Evolutionary conservation across 345 rosid genomes (phyloP).

Genomic region (Combretum micranthum): DNA sequence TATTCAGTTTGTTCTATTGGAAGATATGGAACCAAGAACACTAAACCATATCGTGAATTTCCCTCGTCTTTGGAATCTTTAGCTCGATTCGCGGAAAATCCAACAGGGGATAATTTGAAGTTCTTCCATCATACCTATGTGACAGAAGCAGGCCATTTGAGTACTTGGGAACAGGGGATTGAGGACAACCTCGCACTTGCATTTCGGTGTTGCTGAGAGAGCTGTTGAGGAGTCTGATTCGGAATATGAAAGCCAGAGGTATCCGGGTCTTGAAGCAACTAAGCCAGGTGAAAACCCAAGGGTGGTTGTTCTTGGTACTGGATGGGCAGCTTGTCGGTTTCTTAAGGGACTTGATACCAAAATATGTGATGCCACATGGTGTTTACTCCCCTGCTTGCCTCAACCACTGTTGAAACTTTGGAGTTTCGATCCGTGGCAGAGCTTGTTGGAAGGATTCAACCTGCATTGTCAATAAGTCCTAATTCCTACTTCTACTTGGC

Average conservation of each 20-base stretch:
- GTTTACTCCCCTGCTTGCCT: constrained; percentile 72
- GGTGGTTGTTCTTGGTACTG: constrained; percentile 68
- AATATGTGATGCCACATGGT: constrained; percentile 71
- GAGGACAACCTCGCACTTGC: constrained; percentile 29
- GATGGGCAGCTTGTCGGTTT: constrained; percentile 81
- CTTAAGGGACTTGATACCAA: constrained; percentile 55
- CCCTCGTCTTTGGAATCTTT: constrained; percentile 2
- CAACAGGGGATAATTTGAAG: constrained; percentile 8
- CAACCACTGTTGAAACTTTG: constrained; percentile 74
- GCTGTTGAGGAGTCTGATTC: constrained; percentile 28
- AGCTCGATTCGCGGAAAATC: constrained; percentile 18
- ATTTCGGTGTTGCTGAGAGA: constrained; percentile 27
- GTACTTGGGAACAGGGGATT: constrained; percentile 48
- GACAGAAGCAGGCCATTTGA: constrained; percentile 12
- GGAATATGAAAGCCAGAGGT: constrained; percentile 30
- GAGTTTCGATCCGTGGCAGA: constrained; percentile 92
- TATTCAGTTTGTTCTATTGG: constrained; percentile 33
- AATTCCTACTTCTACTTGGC: constrained; percentile 83
- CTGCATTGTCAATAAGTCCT: constrained; percentile 63
- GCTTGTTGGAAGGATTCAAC: constrained; percentile 73
- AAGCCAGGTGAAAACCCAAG: constrained; percentile 61
- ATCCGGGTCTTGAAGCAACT: constrained; percentile 54
- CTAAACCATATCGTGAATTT: constrained; percentile 9
- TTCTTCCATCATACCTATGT: constrained; percentile 14
- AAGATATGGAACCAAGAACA: constrained; percentile 14